Evolutionary conservation across 140 eudicot species (phyloP), one percentile per base, ranked within the genome.

Genomic region (Oenanthe javanica): DNA sequence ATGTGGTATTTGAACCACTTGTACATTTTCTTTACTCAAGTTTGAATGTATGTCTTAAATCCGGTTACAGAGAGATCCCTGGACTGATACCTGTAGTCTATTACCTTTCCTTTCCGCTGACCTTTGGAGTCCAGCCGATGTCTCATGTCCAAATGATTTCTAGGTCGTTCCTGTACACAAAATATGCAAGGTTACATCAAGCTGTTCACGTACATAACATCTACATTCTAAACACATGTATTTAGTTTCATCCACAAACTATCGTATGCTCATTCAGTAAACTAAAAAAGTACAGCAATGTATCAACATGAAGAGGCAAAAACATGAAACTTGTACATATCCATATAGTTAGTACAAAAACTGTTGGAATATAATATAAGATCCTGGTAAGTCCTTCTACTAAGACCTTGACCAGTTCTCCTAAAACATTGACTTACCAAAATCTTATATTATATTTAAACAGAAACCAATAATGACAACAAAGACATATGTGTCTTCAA

Each of bases 71-170:
- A 79, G 79, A 66, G 71, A 45, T 54, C 25, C 73, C 81, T 70
- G 64, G 81, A 79, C 38, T 46, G 75, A 67, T 92, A 92, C 98
- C 90, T 92, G 91, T 94, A 94, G 86, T 94, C 98, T 79, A 94
- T 94, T 72, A 94, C 88, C 84, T 94, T 94, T 81, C 98, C 98
- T 87, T 84, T 77, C 9, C 98, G 96, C 87, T 92, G 98, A 84
- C 98, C 98, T 81, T 84, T 90, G 73, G 97, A 92, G 81, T 94
- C 96, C 92, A 94, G 86, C 31, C 97, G 97, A 76, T 92, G 88
- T 83, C 98, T 88, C 96, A 92, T 67, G 78, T 94, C 98, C 89
- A 94, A 84, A 87, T 94, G 98, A 85, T 94, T 94, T 87, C 93
- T 90, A 67, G 98, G 98, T 80, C 88, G 89, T 81, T 94, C 98